phyloP scores from a whole-genome alignment of 192 early-diverging fungal genomes.

The Gorgonomyces haynaldii region DNA sequence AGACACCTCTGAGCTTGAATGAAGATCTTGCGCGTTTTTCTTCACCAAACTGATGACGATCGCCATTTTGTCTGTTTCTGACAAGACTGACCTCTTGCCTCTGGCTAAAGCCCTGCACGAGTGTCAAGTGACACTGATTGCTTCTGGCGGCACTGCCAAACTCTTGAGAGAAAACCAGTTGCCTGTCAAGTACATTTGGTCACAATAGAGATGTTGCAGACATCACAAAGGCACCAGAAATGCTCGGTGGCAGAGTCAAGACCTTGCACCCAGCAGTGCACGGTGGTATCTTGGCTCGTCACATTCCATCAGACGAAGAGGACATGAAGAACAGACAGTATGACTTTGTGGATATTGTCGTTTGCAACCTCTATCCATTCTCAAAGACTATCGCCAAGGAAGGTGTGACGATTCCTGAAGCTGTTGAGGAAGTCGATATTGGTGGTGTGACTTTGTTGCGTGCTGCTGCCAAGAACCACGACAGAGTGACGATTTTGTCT shows the following conservation, averaged over 20 bases:
- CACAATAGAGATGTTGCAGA: conserved; percentile 81
- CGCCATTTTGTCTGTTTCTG: conserved; percentile 81
- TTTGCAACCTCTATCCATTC: conserved; percentile 99
- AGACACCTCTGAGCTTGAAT: too few species aligned
- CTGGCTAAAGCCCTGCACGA: conserved; percentile 71
- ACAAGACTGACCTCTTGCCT: conserved; percentile 89
- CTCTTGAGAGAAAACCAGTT: conserved; percentile 79
- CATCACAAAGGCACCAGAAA: conserved; percentile 95
- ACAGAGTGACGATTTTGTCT: conserved; percentile 79
- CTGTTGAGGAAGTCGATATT: conserved; percentile 98
- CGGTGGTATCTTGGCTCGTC: conserved; percentile 88
- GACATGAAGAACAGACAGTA: conserved; percentile 85
- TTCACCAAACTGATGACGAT: neutral
- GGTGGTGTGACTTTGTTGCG: conserved; percentile 95
- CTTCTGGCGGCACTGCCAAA: conserved; percentile 91
- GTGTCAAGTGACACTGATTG: conserved; percentile 72
- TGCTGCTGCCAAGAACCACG: conserved; percentile 99
- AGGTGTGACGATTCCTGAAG: conserved; percentile 82
- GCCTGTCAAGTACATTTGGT: conserved; percentile 59
- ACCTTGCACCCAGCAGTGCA: conserved; percentile 98
- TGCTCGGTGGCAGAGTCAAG: conserved; percentile 98
- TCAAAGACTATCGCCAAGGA: conserved; percentile 81
- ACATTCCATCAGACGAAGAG: conserved; percentile 66
- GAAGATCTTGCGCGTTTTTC: neutral
- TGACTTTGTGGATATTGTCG: conserved; percentile 85